Percentiles rank a stretch among this genome's conserved stretches.
These are phyloP conservation scores for Dioszegia aurantiaca DNA, from an alignment of 768 basidiomycete genomes.

Conservation along the genomic window DNA sequence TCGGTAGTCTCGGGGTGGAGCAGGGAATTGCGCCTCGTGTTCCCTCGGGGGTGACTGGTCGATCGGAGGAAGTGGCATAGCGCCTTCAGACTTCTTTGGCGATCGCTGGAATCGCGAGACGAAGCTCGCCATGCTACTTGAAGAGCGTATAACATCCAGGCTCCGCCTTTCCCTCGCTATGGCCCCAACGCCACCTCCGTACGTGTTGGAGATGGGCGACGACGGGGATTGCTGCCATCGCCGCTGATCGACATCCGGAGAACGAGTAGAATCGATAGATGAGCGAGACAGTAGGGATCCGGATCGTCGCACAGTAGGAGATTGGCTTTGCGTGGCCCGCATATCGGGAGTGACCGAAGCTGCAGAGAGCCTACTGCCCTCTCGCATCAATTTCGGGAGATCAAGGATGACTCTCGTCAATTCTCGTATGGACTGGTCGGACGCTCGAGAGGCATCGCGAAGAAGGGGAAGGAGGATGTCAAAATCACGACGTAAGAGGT, in stretches of 20 bases:
- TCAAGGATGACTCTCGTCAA: slow-evolving; percentile 40
- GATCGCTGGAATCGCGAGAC: slow-evolving; percentile 6
- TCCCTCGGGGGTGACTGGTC: slow-evolving; percentile 7
- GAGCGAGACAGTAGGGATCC: slow-evolving; percentile 3
- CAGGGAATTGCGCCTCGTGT: background rate
- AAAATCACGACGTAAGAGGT: slow-evolving; percentile 6
- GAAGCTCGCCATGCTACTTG: slow-evolving; percentile 11
- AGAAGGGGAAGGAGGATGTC: slow-evolving; percentile 18
- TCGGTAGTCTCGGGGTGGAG: background rate
- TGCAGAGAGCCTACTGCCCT: background rate
- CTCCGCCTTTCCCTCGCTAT: slow-evolving; percentile 4
- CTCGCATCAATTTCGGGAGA: slow-evolving; percentile 24
- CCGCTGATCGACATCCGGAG: background rate
- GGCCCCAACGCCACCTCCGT: background rate
- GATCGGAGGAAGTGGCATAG: slow-evolving; percentile 3
- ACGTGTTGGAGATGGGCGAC: background rate
- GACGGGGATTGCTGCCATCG: background rate
- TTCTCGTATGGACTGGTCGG: slow-evolving; percentile 40
- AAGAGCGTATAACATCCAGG: slow-evolving; percentile 4
- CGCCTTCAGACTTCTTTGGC: background rate
- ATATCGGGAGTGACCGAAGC: background rate
- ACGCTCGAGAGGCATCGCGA: slow-evolving; percentile 25
- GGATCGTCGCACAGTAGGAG: slow-evolving; percentile 1
- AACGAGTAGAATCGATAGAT: slow-evolving; percentile 7
- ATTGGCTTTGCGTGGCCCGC: background rate